These are phyloP conservation scores for Botryotinia convoluta DNA, from an alignment of 2,329 filamentous ascomycete genomes.

Conservation along the genomic window DNA sequence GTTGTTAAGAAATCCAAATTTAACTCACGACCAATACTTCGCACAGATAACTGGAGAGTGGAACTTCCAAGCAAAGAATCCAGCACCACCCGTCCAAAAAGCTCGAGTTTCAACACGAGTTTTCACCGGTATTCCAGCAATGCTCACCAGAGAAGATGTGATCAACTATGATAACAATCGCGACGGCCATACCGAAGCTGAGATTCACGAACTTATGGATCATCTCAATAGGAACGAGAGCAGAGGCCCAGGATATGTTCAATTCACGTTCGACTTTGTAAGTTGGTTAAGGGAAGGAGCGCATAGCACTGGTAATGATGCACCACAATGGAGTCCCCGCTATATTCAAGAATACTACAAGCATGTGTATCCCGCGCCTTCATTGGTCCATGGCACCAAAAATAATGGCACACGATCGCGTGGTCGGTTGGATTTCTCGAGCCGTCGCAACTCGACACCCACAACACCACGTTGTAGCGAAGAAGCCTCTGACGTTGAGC, in stretches of 20 bases:
- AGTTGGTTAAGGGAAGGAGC: not conserved
- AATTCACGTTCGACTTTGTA: not conserved
- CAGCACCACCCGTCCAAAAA: not conserved
- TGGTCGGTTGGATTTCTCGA: not conserved
- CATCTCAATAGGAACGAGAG: conserved; percentile 2
- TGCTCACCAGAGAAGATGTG: not conserved
- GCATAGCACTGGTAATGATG: not conserved
- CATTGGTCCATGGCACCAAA: not conserved
- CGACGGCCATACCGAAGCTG: not conserved
- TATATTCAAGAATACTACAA: not conserved
- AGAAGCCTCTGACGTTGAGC: not conserved
- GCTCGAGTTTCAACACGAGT: not conserved
- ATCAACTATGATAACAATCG: not conserved
- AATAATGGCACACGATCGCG: not conserved
- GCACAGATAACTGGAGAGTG: not conserved
- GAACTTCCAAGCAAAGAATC: not conserved
- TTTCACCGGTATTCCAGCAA: too few species aligned
- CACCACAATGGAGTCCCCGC: not conserved
- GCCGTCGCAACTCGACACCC: not conserved
- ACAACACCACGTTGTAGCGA: conserved; percentile 1
- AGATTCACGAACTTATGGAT: not conserved
- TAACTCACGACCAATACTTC: not conserved
- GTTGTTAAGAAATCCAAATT: not conserved
- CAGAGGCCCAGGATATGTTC: conserved; percentile 11
- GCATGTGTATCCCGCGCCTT: not conserved